Percentiles rank a stretch among this genome's conserved stretches.
Evolutionary conservation across 371 early-diverging fungal species (phyloP).

Genomic region (Mortierella sp.): DNA sequence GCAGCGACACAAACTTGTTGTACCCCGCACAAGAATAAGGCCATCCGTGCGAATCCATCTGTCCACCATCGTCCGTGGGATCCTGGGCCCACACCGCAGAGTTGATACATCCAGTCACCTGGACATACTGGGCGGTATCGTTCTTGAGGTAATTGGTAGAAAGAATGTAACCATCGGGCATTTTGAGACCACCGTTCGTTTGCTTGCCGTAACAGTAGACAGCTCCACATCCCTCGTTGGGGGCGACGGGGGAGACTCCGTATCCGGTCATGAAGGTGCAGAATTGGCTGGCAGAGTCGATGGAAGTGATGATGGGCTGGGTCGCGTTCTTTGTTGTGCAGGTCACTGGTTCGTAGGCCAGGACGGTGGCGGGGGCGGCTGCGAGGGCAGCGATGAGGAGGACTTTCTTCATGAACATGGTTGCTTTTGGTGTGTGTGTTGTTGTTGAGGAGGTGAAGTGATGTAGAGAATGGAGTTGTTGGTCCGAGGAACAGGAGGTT

Average conservation of each 20-base stretch:
- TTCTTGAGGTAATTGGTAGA: slow-evolving; percentile 40
- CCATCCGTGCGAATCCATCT: slow-evolving; percentile 59
- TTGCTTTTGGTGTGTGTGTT: neutral
- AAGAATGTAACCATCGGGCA: slow-evolving; percentile 55
- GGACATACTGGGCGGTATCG: slow-evolving; percentile 55
- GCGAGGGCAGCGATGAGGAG: slow-evolving; percentile 20
- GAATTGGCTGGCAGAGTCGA: slow-evolving; percentile 24
- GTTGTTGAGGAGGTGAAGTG: neutral
- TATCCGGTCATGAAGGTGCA: slow-evolving; percentile 43
- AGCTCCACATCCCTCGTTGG: slow-evolving; percentile 34
- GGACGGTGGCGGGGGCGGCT: slow-evolving; percentile 18
- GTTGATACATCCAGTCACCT: slow-evolving; percentile 63
- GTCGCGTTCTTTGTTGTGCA: slow-evolving; percentile 21
- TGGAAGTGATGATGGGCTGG: slow-evolving; percentile 25
- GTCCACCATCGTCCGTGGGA: slow-evolving; percentile 63
- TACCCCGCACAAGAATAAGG: slow-evolving; percentile 54
- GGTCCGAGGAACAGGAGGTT: neutral
- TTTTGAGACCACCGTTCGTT: slow-evolving; percentile 31
- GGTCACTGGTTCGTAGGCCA: slow-evolving; percentile 35
- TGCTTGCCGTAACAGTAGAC: slow-evolving; percentile 30
- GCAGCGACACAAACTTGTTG: slow-evolving; percentile 61
- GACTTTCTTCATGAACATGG: slow-evolving; percentile 20
- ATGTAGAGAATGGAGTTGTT: neutral
- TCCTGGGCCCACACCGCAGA: slow-evolving; percentile 49
- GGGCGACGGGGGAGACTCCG: slow-evolving; percentile 32